Percentiles rank a stretch among this genome's conserved stretches.
These are phyloP conservation scores for Hyphopichia burtonii DNA, from an alignment of 1,139 yeast species.

Conservation along the genomic window DNA sequence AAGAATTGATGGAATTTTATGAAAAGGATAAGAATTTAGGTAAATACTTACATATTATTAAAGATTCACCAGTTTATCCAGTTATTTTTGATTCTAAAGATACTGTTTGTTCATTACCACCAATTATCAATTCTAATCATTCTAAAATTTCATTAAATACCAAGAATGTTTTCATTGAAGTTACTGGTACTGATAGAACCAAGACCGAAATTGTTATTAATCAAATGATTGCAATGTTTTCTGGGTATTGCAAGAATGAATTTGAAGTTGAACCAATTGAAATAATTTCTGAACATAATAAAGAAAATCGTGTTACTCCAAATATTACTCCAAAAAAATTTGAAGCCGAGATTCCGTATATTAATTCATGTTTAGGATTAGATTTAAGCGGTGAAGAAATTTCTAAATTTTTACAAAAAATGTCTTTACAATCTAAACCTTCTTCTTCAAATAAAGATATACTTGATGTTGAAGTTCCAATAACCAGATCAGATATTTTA, in stretches of 20 bases:
- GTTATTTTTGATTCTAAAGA: conserved; percentile 79
- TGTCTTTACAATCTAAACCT: conserved; percentile 73
- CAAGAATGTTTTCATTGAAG: conserved; percentile 84
- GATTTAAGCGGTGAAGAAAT: conserved; percentile 68
- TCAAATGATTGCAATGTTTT: conserved; percentile 93
- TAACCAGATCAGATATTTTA: conserved; percentile 91
- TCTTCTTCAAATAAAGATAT: conserved; percentile 47
- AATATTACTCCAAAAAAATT: conserved; percentile 63
- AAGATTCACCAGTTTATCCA: conserved; percentile 87
- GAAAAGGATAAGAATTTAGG: conserved; percentile 88
- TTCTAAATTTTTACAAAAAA: conserved; percentile 64
- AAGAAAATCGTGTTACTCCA: conserved; percentile 76
- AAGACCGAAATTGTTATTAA: conserved; percentile 89
- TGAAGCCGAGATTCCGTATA: conserved; percentile 77
- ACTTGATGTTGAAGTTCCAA: conserved; percentile 76
- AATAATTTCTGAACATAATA: conserved; percentile 80
- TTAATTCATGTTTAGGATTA: conserved; percentile 90
- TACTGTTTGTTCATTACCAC: conserved; percentile 90
- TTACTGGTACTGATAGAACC: conserved; percentile 93
- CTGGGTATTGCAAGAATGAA: conserved; percentile 76
- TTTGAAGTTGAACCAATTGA: conserved; percentile 87
- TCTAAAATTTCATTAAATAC: conserved; percentile 87
- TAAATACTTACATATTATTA: conserved; percentile 83
- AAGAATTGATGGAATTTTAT: conserved; percentile 83
- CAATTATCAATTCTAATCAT: conserved; percentile 90